Evolutionary conservation across 345 rosid genomes (phyloP).

Genomic region (Eucalyptus erythrocorys): DNA sequence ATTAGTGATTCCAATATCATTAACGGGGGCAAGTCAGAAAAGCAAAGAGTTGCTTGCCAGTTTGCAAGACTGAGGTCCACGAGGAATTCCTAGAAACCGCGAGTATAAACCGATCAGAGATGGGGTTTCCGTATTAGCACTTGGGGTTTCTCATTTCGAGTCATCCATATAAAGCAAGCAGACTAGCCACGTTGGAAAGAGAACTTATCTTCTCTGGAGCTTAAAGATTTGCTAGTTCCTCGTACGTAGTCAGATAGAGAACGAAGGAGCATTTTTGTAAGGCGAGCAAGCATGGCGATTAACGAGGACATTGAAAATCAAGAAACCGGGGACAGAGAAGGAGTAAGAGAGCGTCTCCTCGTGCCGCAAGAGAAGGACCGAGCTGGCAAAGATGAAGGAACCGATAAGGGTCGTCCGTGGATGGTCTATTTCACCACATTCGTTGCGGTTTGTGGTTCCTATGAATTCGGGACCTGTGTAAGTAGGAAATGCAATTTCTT

Average conservation of each 20-base stretch:
- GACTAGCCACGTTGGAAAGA: neutral
- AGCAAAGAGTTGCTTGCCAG: neutral
- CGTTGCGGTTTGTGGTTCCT: constrained; percentile 81
- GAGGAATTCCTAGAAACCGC: neutral
- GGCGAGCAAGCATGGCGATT: constrained; percentile 12
- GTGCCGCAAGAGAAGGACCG: neutral
- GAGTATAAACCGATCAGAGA: neutral
- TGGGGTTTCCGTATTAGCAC: neutral
- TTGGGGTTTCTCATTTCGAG: neutral
- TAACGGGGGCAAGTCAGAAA: neutral
- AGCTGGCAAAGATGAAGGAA: constrained; percentile 1
- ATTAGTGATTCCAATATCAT: neutral
- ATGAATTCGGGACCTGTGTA: constrained; percentile 50
- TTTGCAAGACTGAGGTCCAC: neutral
- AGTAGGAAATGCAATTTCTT: neutral
- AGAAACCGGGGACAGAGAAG: neutral
- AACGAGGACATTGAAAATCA: constrained; percentile 13
- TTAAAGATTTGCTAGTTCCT: neutral
- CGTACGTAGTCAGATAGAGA: neutral
- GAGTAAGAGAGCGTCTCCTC: constrained; percentile 19
- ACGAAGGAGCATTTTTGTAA: neutral
- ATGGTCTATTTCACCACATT: constrained; percentile 77
- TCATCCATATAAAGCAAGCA: neutral
- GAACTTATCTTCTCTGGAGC: neutral
- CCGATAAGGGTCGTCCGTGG: constrained; percentile 17